A percentile compares a stretch with the other conserved stretches of the same genome.
Evolutionary conservation across 2,329 filamentous ascomycete genomes (phyloP).

Genomic region (Fusarium sp.): DNA sequence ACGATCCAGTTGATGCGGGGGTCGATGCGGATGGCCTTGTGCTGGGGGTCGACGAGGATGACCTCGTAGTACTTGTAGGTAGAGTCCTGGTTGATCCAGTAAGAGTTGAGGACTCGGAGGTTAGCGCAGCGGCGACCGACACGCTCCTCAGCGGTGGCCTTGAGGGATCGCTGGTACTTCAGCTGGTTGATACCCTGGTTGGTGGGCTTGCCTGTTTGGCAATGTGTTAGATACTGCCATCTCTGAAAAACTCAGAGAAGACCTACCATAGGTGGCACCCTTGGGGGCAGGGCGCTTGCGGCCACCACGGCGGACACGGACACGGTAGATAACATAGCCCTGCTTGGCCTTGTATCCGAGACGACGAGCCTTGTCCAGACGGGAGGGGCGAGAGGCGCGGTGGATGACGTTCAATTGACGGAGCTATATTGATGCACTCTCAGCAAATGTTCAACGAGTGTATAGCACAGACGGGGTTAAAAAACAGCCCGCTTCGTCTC

Average conservation of each 20-base stretch:
- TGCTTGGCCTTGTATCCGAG: slow-evolving; percentile 99
- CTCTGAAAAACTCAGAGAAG: slow-evolving; percentile 2
- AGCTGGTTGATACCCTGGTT: slow-evolving; percentile 99
- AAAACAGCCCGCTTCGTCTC: slow-evolving; percentile 27
- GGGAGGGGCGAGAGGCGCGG: slow-evolving; percentile 96
- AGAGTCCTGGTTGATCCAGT: slow-evolving; percentile 99
- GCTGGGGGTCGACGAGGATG: slow-evolving; percentile 99
- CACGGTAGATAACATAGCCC: slow-evolving; percentile 99
- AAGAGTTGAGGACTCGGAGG: slow-evolving; percentile 99
- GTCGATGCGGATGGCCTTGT: slow-evolving; percentile 99
- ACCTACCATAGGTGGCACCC: slow-evolving; percentile 98
- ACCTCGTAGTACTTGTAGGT: slow-evolving; percentile 99
- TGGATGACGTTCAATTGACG: slow-evolving; percentile 99
- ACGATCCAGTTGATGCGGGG: slow-evolving; percentile 99
- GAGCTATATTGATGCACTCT: slow-evolving; percentile 99
- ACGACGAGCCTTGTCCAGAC: slow-evolving; percentile 99
- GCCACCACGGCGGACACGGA: slow-evolving; percentile 97
- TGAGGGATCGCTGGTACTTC: slow-evolving; percentile 99
- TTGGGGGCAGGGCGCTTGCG: slow-evolving; percentile 96
- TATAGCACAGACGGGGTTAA: slow-evolving; percentile 74
- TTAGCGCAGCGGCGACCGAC: slow-evolving; percentile 99
- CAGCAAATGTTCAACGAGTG: slow-evolving; percentile 99
- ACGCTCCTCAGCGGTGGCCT: slow-evolving; percentile 98
- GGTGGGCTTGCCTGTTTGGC: slow-evolving; percentile 91
- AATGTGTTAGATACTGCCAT: slow-evolving; percentile 38